Percentiles rank a stretch among this genome's conserved stretches.
These are phyloP conservation scores for Hibiscus mutabilis DNA, from an alignment of 345 rosid species.

Conservation along the genomic window DNA sequence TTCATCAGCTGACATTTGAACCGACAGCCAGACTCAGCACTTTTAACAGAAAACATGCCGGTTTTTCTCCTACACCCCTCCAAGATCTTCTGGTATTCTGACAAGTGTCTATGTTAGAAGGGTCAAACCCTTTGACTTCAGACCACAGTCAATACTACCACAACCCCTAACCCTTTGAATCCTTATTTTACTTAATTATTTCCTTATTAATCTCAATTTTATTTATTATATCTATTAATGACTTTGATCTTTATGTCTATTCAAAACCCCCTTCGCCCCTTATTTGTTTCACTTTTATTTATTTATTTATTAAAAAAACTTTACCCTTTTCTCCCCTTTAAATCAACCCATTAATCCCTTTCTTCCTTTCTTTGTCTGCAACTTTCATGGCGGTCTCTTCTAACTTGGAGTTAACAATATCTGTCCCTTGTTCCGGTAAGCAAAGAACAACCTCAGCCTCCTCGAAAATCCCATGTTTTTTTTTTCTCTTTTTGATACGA, in stretches of 20 bases:
- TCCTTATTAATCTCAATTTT: too few species aligned
- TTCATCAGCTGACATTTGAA: constrained; percentile 36
- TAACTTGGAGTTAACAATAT: constrained; percentile 75
- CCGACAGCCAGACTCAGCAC: not conserved
- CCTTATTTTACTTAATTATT: too few species aligned
- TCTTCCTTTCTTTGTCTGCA: constrained; percentile 7
- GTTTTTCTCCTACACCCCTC: constrained; percentile 51
- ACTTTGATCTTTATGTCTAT: too few species aligned
- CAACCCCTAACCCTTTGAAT: too few species aligned
- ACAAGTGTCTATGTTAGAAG: constrained; percentile 52
- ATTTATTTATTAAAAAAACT: constrained; percentile 13
- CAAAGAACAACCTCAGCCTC: not conserved
- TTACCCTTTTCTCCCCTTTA: constrained; percentile 21
- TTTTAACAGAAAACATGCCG: constrained; percentile 40
- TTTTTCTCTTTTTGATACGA: not conserved
- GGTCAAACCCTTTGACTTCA: constrained; percentile 42
- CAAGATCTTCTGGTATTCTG: constrained; percentile 11
- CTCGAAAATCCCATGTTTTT: not conserved
- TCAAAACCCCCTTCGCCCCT: too few species aligned
- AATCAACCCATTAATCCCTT: constrained; percentile 2
- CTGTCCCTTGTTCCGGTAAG: constrained; percentile 54
- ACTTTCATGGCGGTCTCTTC: constrained; percentile 52
- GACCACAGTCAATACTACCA: constrained; percentile 26
- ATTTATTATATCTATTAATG: too few species aligned
- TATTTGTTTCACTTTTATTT: not conserved